Evolutionary conservation across 257 asterid species (phyloP).

Genomic region (Phtheirospermum japonicum): DNA sequence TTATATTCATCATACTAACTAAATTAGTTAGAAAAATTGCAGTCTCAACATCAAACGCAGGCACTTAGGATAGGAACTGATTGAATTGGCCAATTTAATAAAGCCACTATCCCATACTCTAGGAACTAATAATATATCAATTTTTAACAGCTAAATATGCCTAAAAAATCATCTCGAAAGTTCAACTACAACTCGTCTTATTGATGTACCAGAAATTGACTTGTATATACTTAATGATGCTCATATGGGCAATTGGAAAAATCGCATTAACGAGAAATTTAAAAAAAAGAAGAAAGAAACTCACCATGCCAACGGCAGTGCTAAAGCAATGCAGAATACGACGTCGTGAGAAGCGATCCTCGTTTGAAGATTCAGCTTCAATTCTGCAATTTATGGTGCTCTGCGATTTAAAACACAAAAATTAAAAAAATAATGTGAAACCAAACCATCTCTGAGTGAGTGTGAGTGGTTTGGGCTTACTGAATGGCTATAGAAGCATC

Average conservation of each 20-base stretch:
- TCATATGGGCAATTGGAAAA: neutral
- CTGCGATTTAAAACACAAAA: conserved; percentile 31
- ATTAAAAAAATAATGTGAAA: neutral
- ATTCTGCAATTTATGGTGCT: conserved; percentile 49
- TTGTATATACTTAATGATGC: no score
- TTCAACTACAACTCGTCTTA: no score
- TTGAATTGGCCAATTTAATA: no score
- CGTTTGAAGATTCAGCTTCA: conserved; percentile 37
- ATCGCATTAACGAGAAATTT: neutral
- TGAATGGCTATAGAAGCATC: conserved; percentile 32
- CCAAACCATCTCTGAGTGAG: neutral
- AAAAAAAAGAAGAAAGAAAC: no score
- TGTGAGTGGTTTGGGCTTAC: conserved; percentile 36
- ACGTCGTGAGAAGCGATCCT: conserved; percentile 53
- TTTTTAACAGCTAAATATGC: no score
- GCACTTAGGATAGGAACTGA: neutral
- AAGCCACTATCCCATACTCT: no score
- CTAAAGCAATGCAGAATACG: conserved; percentile 59
- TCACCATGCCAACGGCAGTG: conserved; percentile 68
- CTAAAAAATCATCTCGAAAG: no score
- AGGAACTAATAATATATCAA: no score
- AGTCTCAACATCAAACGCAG: neutral
- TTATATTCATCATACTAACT: neutral
- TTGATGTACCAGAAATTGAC: no score
- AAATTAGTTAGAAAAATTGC: neutral